A percentile compares a stretch with the other conserved stretches of the same genome.
Evolutionary conservation across 768 basidiomycete species (phyloP).

Genomic region (Boletus edulis): DNA sequence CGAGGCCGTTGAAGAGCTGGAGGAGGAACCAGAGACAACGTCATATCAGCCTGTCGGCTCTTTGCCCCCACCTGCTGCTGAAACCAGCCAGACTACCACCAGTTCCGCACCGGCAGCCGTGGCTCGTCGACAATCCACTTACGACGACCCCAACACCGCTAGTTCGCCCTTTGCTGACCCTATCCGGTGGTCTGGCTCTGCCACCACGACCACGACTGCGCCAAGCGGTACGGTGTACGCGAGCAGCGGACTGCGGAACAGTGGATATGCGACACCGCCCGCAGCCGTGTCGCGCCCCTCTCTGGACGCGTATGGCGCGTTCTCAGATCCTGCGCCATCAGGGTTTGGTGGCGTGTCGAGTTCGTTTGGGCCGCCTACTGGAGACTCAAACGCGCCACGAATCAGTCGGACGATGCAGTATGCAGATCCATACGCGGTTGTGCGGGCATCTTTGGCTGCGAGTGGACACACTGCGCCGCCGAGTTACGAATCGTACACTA

Average conservation of each 20-base stretch:
- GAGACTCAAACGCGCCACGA: constrained; percentile 38
- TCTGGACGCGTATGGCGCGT: constrained; percentile 88
- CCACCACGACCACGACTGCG: constrained; percentile 26
- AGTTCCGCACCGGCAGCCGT: constrained; percentile 6
- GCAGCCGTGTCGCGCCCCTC: constrained; percentile 53
- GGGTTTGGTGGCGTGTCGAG: constrained; percentile 55
- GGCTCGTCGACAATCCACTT: constrained; percentile 22
- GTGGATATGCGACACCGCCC: constrained; percentile 31
- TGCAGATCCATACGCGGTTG: constrained; percentile 84
- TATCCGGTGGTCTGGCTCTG: constrained; percentile 43
- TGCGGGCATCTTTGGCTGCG: constrained; percentile 55
- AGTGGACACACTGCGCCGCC: constrained; percentile 39
- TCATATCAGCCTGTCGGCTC: constrained; percentile 47
- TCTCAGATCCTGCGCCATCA: constrained; percentile 81
- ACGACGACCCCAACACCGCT: constrained; percentile 21
- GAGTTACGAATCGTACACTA: constrained; percentile 53
- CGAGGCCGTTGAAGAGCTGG: constrained; percentile 50
- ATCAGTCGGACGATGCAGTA: constrained; percentile 93
- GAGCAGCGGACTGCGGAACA: constrained; percentile 19
- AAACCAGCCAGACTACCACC: constrained; percentile 21
- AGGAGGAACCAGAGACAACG: constrained; percentile 49
- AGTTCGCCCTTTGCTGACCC: constrained; percentile 51
- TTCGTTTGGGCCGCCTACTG: constrained; percentile 31
- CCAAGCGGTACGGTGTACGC: constrained; percentile 25
- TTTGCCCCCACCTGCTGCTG: constrained; percentile 30